Evolutionary conservation across 2,329 filamentous ascomycete species (phyloP).

Genomic region (Magnaporthiopsis rhizophila): DNA sequence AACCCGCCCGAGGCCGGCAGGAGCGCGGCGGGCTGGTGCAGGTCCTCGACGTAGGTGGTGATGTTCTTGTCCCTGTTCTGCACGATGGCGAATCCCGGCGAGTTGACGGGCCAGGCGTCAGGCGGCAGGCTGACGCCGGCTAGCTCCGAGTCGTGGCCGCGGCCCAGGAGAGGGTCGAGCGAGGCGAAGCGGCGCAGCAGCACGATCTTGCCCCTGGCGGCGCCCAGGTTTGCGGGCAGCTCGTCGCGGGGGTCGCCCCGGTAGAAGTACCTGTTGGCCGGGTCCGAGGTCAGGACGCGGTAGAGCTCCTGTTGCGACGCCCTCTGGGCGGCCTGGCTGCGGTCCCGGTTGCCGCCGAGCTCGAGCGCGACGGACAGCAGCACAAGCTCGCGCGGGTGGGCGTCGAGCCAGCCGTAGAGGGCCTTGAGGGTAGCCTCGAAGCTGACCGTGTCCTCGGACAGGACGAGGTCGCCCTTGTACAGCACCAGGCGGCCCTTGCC

Average conservation of each 20-base stretch:
- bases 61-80: slow-evolving; percentile 23
- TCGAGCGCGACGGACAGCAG: slow-evolving; percentile 41
- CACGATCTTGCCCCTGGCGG: slow-evolving; percentile 33
- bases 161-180: slow-evolving; percentile 25
- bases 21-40: slow-evolving; percentile 31
- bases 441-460: slow-evolving; percentile 30
- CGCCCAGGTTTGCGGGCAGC: slow-evolving; percentile 35
- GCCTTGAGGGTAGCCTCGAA: slow-evolving; percentile 36
- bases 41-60: slow-evolving; percentile 41
- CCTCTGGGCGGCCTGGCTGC: slow-evolving; percentile 24
- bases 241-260: slow-evolving; percentile 35
- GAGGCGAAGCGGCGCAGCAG: slow-evolving; percentile 36
- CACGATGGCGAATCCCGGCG: slow-evolving; percentile 27
- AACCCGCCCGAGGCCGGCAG: neutral
- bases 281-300: slow-evolving; percentile 27
- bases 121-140: slow-evolving; percentile 40
- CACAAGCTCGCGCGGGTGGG: slow-evolving; percentile 35
- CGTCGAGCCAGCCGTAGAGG: slow-evolving; percentile 39
- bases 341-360: slow-evolving; percentile 20
- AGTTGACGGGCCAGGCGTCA: slow-evolving; percentile 33
- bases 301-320: slow-evolving; percentile 19
- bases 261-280: slow-evolving; percentile 30
- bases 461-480: slow-evolving; percentile 37
- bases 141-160: slow-evolving; percentile 25
- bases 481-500: slow-evolving; percentile 34